phyloP scores from a whole-genome alignment of 2,329 filamentous ascomycete species.

The Aspergillus terreus region DNA sequence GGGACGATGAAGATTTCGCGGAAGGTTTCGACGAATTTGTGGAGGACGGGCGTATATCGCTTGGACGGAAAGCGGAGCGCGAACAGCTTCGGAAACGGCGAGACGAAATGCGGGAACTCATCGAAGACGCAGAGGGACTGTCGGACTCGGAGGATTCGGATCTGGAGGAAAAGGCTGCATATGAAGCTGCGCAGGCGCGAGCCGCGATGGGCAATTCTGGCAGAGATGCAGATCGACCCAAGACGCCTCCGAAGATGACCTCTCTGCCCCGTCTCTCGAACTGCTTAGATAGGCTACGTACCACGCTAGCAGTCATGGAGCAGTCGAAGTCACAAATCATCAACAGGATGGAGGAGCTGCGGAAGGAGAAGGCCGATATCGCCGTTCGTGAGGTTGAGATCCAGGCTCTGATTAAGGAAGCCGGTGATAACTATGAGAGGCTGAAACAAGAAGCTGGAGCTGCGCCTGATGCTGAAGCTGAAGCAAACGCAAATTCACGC shows the following conservation, averaged over 20 bases:
- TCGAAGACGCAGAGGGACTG: constrained; percentile 70
- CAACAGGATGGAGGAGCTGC: constrained; percentile 62
- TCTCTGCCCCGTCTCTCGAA: constrained; percentile 71
- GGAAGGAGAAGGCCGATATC: constrained; percentile 66
- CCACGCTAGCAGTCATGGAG: constrained; percentile 61
- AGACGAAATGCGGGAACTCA: constrained; percentile 77
- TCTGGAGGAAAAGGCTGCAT: constrained; percentile 66
- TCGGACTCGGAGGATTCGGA: constrained; percentile 63
- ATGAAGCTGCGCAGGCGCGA: constrained; percentile 80
- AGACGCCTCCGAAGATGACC: constrained; percentile 69
- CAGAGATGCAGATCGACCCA: constrained; percentile 39
- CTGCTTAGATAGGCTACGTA: constrained; percentile 62
- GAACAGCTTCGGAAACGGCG: constrained; percentile 64
- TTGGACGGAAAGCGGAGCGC: constrained; percentile 74
- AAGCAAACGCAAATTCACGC: constrained; percentile 22
- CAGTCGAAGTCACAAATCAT: constrained; percentile 58
- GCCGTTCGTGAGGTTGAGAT: constrained; percentile 70
- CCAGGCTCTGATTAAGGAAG: constrained; percentile 74
- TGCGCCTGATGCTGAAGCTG: constrained; percentile 21
- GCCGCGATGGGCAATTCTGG: constrained; percentile 66
- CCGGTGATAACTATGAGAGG: constrained; percentile 67
- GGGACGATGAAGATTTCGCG: constrained; percentile 85
- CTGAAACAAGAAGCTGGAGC: constrained; percentile 46
- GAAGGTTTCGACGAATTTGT: constrained; percentile 93
- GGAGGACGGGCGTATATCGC: constrained; percentile 73